Evolutionary conservation across 208 protist genomes (phyloP).

Genomic region (Herpetomonas samuelpessoai): DNA sequence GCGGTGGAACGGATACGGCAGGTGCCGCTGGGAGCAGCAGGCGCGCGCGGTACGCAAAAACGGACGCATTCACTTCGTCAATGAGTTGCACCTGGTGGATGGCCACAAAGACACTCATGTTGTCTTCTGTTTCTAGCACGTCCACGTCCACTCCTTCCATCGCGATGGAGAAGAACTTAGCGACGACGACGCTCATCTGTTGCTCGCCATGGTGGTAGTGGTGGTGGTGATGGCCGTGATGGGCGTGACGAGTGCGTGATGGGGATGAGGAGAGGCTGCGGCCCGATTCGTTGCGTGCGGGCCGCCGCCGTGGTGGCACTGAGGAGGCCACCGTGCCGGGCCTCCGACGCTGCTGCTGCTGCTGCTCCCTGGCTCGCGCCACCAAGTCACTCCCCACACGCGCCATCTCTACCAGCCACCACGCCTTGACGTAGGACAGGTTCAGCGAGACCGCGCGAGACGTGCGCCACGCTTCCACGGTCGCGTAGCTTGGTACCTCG

Average conservation of each 20-base stretch:
- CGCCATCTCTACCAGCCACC: slow-evolving; percentile 31
- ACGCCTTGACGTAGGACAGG: slow-evolving; percentile 41
- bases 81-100: slow-evolving; percentile 67
- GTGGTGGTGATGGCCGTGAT: background rate
- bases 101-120: slow-evolving; percentile 33
- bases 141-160: slow-evolving; percentile 51
- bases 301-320: background rate
- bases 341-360: background rate
- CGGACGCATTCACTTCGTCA: slow-evolving; percentile 33
- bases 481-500: slow-evolving; percentile 38
- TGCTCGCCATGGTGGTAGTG: background rate
- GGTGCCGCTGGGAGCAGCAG: slow-evolving; percentile 16
- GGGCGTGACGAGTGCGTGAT: background rate
- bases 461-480: slow-evolving; percentile 43
- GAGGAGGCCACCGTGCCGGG: background rate
- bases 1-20: background rate
- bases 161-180: slow-evolving; percentile 34
- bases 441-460: slow-evolving; percentile 28
- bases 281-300: background rate
- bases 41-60: slow-evolving; percentile 57
- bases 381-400: background rate
- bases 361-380: background rate
- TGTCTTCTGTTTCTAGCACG: slow-evolving; percentile 49
- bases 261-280: too few relatives aligned
- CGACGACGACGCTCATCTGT: background rate